Percentiles rank a stretch among this genome's conserved stretches.
Evolutionary conservation across 1,139 yeast genomes (phyloP).

Genomic region (Ashbya aceris): DNA sequence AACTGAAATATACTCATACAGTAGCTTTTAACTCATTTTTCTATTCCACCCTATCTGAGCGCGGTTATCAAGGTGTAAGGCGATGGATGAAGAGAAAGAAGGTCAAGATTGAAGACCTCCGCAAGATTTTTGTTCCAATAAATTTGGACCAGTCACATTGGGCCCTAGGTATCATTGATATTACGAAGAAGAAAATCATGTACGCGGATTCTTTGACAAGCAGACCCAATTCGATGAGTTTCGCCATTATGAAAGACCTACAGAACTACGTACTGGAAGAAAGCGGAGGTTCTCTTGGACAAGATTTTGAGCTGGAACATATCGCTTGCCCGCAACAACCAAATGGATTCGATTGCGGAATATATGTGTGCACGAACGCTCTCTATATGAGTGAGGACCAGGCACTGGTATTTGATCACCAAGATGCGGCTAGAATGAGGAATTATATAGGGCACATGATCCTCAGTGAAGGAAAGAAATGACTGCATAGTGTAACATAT

Average conservation of each 20-base stretch:
- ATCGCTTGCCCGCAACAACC: constrained; percentile 69
- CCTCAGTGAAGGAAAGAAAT: constrained; percentile 10
- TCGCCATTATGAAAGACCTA: constrained; percentile 45
- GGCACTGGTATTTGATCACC: constrained; percentile 48
- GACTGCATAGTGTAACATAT: too few species aligned
- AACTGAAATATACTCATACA: constrained; percentile 27
- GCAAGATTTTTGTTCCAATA: constrained; percentile 70
- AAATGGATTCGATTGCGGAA: constrained; percentile 94
- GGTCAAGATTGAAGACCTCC: constrained; percentile 53
- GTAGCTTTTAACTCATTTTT: constrained; percentile 86
- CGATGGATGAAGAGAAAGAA: constrained; percentile 88
- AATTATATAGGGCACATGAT: constrained; percentile 47
- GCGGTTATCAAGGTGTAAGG: constrained; percentile 75
- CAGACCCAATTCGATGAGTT: constrained; percentile 42
- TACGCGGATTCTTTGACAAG: constrained; percentile 67
- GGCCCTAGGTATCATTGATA: constrained; percentile 80
- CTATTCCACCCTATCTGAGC: constrained; percentile 56
- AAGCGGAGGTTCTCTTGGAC: constrained; percentile 35
- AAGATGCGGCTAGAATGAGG: constrained; percentile 63
- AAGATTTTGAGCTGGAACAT: constrained; percentile 32
- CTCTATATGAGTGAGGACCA: constrained; percentile 44
- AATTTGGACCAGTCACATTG: constrained; percentile 81
- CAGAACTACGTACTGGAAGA: constrained; percentile 54
- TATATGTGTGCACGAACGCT: constrained; percentile 77
- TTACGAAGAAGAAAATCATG: constrained; percentile 45